These are phyloP conservation scores for Collybia mongolica DNA, from an alignment of 768 basidiomycete species.

Conservation along the genomic window DNA sequence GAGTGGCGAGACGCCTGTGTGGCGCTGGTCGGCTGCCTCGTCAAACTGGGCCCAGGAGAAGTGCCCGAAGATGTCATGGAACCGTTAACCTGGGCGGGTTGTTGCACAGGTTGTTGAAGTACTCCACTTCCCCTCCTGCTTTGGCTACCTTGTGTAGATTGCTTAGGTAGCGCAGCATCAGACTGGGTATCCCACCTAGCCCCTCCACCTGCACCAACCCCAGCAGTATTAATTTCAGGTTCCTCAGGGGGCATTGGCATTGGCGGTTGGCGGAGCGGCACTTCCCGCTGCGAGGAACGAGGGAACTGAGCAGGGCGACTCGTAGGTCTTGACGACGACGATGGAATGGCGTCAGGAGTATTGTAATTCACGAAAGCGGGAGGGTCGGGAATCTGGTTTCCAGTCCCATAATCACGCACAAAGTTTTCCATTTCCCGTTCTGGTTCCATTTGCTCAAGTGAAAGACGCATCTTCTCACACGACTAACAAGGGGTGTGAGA, in stretches of 20 bases:
- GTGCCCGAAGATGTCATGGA: conserved; percentile 15
- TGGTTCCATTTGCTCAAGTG: conserved; percentile 87
- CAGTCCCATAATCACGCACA: conserved; percentile 87
- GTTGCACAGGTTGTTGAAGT: conserved; percentile 10
- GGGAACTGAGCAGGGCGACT: conserved; percentile 57
- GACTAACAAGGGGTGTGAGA: conserved; percentile 50
- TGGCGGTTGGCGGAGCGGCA: conserved; percentile 25
- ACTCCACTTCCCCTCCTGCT: conserved; percentile 15
- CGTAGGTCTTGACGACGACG: conserved; percentile 53
- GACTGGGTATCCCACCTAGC: conserved; percentile 34
- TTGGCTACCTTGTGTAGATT: conserved; percentile 27
- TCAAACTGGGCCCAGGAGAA: conserved; percentile 18
- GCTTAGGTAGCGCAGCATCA: conserved; percentile 26
- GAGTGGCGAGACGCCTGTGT: conserved; percentile 17
- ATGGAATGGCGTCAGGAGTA: conserved; percentile 61
- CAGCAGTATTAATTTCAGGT: conserved; percentile 57
- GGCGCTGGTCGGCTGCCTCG: conserved; percentile 18
- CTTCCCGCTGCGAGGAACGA: conserved; percentile 41
- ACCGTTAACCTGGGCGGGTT: conserved; percentile 29
- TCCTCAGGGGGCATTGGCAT: conserved; percentile 37
- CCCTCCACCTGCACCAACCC: conserved; percentile 67
- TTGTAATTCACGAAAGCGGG: conserved; percentile 85
- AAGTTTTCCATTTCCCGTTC: conserved; percentile 88
- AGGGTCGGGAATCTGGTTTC: conserved; percentile 83
- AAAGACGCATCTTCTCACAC: conserved; percentile 84